Base-by-base conservation (phyloP, 1,139 yeast genomes). In the Suhomyces terraborum region DNA sequence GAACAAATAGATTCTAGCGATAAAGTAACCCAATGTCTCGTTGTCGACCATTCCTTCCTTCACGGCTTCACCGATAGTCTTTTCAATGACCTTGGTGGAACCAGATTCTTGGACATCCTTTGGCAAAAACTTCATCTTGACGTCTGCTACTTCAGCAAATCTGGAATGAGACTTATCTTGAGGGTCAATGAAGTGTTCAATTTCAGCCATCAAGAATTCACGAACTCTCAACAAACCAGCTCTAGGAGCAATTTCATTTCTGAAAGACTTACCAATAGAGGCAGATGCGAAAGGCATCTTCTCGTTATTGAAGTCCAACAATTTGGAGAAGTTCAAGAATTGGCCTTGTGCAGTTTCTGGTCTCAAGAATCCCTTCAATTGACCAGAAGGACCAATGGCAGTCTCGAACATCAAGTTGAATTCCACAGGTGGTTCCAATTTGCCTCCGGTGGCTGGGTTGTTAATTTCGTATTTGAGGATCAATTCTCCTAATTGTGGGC, bases 331-430 rank as follows among this genome's bases (percentile, higher is more conserved):
- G 77, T 94, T 94, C 61, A 94, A 77, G 68, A 94, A 94, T 71
- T 94, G 98, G 59, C 99, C 98, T 75, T 94, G 99, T 21, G 99
- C 99, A 48, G 99, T 94, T 73, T 94, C 99, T 45, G 99, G 99
- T 69, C 99, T 84, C 62, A 94, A 73, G 69, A 79, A 94, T 54
- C 98, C 98, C 75, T 87, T 89, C 67, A 91, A 73, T 62, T 84
- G 89, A 59, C 98, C 98, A 44, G 97, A 87, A 48, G 99, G 98
- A 41, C 99, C 99, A 64, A 94, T 94, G 45, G 96, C 96, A 44
- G 99, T 94, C 67, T 91, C 98, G 63, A 94, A 94, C 98, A 94
- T 94, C 67, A 94, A 82, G 73, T 94, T 94, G 81, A 94, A 94
- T 63, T 89, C 97, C 52, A 77, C 80, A 53, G 99, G 99, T 36